These are phyloP conservation scores for Pythium vanterpoolii DNA, from an alignment of 352 stramenopile species.

Conservation along the genomic window DNA sequence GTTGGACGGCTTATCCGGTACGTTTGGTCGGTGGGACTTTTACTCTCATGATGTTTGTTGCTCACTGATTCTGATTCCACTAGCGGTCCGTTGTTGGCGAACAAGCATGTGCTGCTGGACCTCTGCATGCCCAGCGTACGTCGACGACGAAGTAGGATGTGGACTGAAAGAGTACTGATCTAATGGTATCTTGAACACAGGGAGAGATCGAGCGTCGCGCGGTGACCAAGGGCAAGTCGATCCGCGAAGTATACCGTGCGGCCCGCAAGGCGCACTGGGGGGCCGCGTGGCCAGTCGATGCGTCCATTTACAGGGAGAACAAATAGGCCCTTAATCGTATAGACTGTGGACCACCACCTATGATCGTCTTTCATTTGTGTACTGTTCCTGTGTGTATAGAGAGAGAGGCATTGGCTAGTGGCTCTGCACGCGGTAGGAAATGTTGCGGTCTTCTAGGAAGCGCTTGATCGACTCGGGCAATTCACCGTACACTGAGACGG, in stretches of 20 bases:
- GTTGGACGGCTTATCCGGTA: slow-evolving; percentile 65
- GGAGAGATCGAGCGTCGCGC: slow-evolving; percentile 70
- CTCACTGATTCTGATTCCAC: slow-evolving; percentile 4
- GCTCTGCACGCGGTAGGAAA: slow-evolving; percentile 73
- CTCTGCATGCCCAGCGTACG: slow-evolving; percentile 72
- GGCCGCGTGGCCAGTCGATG: slow-evolving; percentile 64
- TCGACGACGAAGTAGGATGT: background rate
- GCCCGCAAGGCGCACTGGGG: slow-evolving; percentile 83
- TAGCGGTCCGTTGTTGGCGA: slow-evolving; percentile 64
- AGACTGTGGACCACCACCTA: background rate
- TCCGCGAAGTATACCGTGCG: slow-evolving; percentile 79
- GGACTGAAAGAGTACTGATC: background rate
- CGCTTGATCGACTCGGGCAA: slow-evolving; percentile 86
- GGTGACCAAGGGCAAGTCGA: slow-evolving; percentile 70
- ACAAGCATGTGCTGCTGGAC: slow-evolving; percentile 78
- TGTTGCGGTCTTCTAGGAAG: slow-evolving; percentile 86
- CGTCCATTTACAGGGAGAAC: slow-evolving; percentile 44
- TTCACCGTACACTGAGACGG: slow-evolving; percentile 82
- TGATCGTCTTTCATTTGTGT: background rate
- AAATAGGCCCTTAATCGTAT: slow-evolving; percentile 9
- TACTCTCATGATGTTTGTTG: background rate
- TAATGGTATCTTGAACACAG: slow-evolving; percentile 27
- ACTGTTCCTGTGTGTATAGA: background rate
- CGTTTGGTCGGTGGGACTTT: background rate
- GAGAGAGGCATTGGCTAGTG: slow-evolving; percentile 20